A percentile compares a stretch with the other conserved stretches of the same genome.
Evolutionary conservation across 2,329 filamentous ascomycete genomes (phyloP).

Genomic region (Curvularia eragrostidis): DNA sequence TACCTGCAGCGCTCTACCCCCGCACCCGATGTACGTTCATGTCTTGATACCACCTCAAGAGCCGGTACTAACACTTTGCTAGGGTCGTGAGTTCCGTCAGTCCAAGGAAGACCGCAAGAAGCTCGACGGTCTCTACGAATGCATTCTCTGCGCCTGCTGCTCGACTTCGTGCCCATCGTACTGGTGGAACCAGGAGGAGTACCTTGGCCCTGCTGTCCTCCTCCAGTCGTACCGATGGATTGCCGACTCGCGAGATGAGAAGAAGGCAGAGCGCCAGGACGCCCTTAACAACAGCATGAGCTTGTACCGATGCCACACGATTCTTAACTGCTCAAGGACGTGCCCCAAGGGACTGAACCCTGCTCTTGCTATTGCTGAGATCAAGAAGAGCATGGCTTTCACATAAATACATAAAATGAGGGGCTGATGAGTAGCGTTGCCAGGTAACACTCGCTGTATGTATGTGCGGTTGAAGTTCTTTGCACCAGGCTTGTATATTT

Average conservation of each 20-base stretch:
- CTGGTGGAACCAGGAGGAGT: slow-evolving; percentile 99
- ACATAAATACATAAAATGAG: slow-evolving; percentile 28
- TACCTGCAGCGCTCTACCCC: slow-evolving; percentile 93
- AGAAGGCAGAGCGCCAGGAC: slow-evolving; percentile 83
- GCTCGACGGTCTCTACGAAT: slow-evolving; percentile 98
- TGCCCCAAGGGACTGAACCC: slow-evolving; percentile 99
- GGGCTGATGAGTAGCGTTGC: neutral
- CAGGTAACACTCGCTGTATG: slow-evolving; percentile 13
- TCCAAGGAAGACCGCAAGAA: slow-evolving; percentile 91
- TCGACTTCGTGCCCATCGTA: slow-evolving; percentile 99
- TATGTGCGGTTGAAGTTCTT: slow-evolving; percentile 13
- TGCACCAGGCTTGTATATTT: slow-evolving; percentile 19
- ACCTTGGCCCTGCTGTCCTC: slow-evolving; percentile 94
- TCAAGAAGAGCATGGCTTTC: slow-evolving; percentile 94
- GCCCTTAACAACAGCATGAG: slow-evolving; percentile 98
- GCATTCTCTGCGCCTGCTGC: slow-evolving; percentile 99
- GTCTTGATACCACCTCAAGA: neutral
- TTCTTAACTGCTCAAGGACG: slow-evolving; percentile 96
- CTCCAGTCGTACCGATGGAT: slow-evolving; percentile 99
- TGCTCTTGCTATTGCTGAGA: slow-evolving; percentile 91
- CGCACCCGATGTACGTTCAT: slow-evolving; percentile 74
- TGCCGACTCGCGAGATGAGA: slow-evolving; percentile 91
- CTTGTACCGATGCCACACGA: slow-evolving; percentile 98
- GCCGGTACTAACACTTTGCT: slow-evolving; percentile 28
- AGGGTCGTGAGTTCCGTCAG: slow-evolving; percentile 94